These are phyloP conservation scores for Aspergillus affinis DNA, from an alignment of 495 filamentous ascomycete genomes.

Conservation along the genomic window DNA sequence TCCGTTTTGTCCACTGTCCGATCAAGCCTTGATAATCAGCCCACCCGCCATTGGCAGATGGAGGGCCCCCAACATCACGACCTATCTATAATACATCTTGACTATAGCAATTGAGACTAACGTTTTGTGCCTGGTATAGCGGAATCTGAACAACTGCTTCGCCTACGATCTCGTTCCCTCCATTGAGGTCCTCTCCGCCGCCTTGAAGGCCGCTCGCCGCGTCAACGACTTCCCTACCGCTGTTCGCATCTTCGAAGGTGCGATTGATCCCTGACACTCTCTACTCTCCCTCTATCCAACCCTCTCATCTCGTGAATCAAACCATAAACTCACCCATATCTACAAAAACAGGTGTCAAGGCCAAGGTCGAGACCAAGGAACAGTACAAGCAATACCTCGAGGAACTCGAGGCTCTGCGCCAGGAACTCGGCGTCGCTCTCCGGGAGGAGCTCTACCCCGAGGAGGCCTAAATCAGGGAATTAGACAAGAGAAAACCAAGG, in stretches of 20 bases:
- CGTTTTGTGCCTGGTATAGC: conserved; percentile 49
- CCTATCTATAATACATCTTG: background rate
- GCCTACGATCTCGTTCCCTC: conserved; percentile 99
- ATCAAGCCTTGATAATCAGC: conserved; percentile 15
- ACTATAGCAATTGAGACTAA: background rate
- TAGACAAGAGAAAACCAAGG: background rate
- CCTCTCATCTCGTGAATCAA: background rate
- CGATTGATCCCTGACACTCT: conserved; percentile 26
- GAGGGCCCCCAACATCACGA: background rate
- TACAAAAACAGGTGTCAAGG: conserved; percentile 78
- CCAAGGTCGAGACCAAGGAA: conserved; percentile 96
- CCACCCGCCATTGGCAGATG: conserved; percentile 20
- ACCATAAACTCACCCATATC: conserved; percentile 16
- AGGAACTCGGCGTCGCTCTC: conserved; percentile 87
- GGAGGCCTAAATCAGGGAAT: conserved; percentile 46
- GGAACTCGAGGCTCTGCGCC: conserved; percentile 86
- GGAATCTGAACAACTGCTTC: conserved; percentile 99
- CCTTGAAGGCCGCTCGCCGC: conserved; percentile 84
- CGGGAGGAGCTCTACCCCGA: conserved; percentile 96
- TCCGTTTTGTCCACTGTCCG: conserved; percentile 1
- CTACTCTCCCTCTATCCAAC: background rate
- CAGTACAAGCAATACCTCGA: conserved; percentile 98
- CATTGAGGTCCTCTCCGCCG: conserved; percentile 85
- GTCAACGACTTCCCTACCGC: conserved; percentile 99
- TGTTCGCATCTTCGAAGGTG: conserved; percentile 97